These are phyloP conservation scores for Trichoderma koningiopsis DNA, from an alignment of 2,329 filamentous ascomycete species.

Conservation along the genomic window DNA sequence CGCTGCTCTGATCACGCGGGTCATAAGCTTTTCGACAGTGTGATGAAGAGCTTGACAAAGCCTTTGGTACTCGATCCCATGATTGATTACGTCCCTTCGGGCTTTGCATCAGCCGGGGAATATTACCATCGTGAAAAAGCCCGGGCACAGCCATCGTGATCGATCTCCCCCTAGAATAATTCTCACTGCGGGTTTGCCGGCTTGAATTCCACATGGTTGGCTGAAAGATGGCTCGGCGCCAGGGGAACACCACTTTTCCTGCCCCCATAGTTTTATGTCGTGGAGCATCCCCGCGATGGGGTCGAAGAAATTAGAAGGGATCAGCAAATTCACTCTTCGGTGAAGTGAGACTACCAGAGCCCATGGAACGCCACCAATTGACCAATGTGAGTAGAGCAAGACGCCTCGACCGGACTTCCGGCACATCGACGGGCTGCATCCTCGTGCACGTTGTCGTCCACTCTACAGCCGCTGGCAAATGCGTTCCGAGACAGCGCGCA, in stretches of 20 bases:
- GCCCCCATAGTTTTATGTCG: conserved; percentile 18
- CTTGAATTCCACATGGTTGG: conserved; percentile 5
- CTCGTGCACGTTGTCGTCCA: neutral
- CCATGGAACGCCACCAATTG: conserved; percentile 10
- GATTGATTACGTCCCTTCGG: neutral
- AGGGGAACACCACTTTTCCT: conserved; percentile 19
- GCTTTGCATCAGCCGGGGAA: neutral
- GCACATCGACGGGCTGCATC: conserved; percentile 1
- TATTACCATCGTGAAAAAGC: neutral
- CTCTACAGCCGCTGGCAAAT: conserved; percentile 9
- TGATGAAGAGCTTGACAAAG: conserved; percentile 3
- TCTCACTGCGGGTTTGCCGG: neutral
- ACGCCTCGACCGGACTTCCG: conserved; percentile 24
- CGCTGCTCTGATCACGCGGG: conserved; percentile 20
- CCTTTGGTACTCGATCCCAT: conserved; percentile 3
- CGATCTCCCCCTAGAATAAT: neutral
- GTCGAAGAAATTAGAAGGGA: conserved; percentile 10
- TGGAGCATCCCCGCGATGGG: conserved; percentile 18
- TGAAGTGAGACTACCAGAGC: conserved; percentile 13
- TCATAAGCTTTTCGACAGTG: neutral
- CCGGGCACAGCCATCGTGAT: neutral
- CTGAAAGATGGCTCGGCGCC: neutral
- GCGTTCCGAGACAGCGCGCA: conserved; percentile 10
- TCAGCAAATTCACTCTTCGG: conserved; percentile 9
- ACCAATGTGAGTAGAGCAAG: conserved; percentile 12